Evolutionary conservation across 371 early-diverging fungal genomes (phyloP).

Genomic region (Coemansia sp.): DNA sequence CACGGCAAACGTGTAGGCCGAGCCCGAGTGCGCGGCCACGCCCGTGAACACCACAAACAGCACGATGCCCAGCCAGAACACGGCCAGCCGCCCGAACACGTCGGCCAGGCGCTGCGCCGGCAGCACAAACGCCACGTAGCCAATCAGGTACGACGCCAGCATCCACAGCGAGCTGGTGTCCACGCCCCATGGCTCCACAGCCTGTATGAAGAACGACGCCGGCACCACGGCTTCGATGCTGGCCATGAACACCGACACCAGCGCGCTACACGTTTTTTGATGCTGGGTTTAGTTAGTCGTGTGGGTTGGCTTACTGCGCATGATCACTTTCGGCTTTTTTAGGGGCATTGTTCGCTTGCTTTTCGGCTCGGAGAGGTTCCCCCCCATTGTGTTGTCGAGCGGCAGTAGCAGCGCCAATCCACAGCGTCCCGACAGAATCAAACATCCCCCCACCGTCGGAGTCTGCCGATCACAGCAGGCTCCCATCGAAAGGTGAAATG

Average conservation of each 20-base stretch:
- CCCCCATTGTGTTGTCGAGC: neutral
- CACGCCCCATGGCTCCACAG: constrained; percentile 39
- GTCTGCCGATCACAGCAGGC: no score
- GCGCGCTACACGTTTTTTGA: constrained; percentile 17
- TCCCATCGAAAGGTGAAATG: no score
- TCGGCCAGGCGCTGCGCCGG: constrained; percentile 51
- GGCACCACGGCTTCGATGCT: constrained; percentile 27
- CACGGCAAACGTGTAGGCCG: constrained; percentile 49
- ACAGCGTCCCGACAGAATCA: no score
- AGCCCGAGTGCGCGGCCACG: constrained; percentile 37
- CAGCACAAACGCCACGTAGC: constrained; percentile 46
- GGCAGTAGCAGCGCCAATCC: neutral
- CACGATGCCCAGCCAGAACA: constrained; percentile 48
- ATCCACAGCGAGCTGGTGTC: constrained; percentile 46
- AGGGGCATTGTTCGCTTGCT: no score
- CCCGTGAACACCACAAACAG: constrained; percentile 52
- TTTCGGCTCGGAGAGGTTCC: neutral
- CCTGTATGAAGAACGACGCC: constrained; percentile 43
- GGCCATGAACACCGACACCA: constrained; percentile 23
- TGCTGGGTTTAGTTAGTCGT: neutral
- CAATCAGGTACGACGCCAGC: constrained; percentile 40
- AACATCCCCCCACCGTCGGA: no score
- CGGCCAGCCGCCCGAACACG: constrained; percentile 45
- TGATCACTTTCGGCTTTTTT: no score
- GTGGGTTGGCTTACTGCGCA: neutral